Percentiles rank a stretch among this genome's conserved stretches.
Conservation (phyloP, 1,284 basidiomycete genomes). For the Pseudozyma sp. region DNA sequence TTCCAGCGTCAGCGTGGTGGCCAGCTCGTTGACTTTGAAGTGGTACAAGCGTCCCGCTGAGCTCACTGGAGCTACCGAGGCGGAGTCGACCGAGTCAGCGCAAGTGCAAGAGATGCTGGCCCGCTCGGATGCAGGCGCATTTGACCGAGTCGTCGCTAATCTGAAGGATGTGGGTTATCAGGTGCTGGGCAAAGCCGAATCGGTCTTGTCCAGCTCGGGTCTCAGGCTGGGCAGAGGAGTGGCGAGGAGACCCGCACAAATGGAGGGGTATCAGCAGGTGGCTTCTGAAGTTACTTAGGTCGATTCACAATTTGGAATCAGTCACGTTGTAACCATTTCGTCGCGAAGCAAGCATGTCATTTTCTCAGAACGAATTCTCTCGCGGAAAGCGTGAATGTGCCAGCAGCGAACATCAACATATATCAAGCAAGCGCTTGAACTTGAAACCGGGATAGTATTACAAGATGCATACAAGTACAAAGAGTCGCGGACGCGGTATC, state of each 20-base stretch:
- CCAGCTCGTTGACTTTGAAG: slow-evolving; percentile 84
- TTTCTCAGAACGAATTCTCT: too few relatives aligned
- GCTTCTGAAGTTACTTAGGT: slow-evolving; percentile 30
- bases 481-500: background rate
- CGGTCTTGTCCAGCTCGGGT: slow-evolving; percentile 11
- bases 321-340: too few relatives aligned
- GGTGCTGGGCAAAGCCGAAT: slow-evolving; percentile 42
- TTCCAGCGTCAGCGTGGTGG: slow-evolving; percentile 94
- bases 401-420: too few relatives aligned
- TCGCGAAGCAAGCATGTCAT: background rate
- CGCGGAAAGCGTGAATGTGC: too few relatives aligned
- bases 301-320: too few relatives aligned
- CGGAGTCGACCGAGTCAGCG: slow-evolving; percentile 7
- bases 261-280: slow-evolving; percentile 34
- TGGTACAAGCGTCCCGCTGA: slow-evolving; percentile 68
- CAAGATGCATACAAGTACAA: slow-evolving; percentile 31
- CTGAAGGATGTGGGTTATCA: slow-evolving; percentile 49
- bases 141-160: slow-evolving; percentile 42
- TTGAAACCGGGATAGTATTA: slow-evolving; percentile 9
- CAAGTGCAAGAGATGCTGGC: slow-evolving; percentile 38
- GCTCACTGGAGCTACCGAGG: slow-evolving; percentile 11
- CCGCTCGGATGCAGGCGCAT: slow-evolving; percentile 40
- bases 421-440: too few relatives aligned
- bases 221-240: slow-evolving; percentile 18
- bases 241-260: slow-evolving; percentile 7